Conservation (phyloP, 1,284 basidiomycete species). For the Laetiporus sulphureus region DNA sequence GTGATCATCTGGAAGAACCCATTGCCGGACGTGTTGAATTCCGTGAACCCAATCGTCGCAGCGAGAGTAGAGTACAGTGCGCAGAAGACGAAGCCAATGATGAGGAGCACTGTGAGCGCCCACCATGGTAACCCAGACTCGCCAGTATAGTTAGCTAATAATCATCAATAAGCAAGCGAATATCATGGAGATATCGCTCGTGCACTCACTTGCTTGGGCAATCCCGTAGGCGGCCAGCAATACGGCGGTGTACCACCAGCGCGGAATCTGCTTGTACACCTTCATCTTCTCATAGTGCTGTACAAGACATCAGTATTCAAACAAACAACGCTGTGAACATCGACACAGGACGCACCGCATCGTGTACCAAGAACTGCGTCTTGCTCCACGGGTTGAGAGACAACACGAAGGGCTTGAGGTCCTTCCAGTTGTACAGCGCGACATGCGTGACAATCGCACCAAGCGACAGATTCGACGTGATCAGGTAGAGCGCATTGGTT, state of each 20-base stretch:
- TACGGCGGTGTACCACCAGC: conserved; percentile 53
- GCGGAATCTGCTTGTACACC: conserved; percentile 49
- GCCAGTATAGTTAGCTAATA: conserved; percentile 43
- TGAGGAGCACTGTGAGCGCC: conserved; percentile 37
- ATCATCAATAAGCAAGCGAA: neutral
- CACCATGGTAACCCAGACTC: conserved; percentile 48
- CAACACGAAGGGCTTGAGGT: conserved; percentile 29
- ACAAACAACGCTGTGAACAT: neutral
- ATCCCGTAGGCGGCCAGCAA: conserved; percentile 40
- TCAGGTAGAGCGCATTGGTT: conserved; percentile 27
- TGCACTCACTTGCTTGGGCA: conserved; percentile 27
- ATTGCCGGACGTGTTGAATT: conserved; percentile 18
- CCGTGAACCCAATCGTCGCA: conserved; percentile 39
- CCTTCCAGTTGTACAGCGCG: conserved; percentile 30
- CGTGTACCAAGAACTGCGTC: conserved; percentile 19
- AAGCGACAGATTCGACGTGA: conserved; percentile 27
- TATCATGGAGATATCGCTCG: neutral
- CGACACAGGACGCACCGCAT: conserved; percentile 11
- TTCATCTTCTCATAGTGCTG: conserved; percentile 52
- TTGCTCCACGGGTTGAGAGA: conserved; percentile 28
- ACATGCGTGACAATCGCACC: conserved; percentile 27
- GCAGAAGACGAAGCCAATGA: conserved; percentile 49
- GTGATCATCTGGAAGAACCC: conserved; percentile 30
- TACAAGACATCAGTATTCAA: neutral
- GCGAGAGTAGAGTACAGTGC: conserved; percentile 38